Conservation (phyloP, 805 yeast species). For the Saccharomycopsis guyanensis region DNA sequence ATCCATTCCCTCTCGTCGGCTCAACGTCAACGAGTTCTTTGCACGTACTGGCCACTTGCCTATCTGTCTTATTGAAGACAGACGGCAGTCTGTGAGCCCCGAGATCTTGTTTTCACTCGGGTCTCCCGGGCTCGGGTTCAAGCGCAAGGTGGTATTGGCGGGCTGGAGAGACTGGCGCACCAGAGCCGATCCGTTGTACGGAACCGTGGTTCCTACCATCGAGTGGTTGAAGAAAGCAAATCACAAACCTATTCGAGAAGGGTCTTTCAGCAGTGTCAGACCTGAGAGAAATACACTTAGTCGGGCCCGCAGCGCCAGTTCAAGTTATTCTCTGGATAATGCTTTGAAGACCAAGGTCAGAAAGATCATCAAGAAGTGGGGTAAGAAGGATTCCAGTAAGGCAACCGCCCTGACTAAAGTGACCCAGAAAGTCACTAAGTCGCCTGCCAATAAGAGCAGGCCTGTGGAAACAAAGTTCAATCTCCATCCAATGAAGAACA, state of each 20-base stretch:
- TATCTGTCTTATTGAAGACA: constrained; percentile 11
- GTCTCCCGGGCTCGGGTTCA: constrained; percentile 2
- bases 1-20: constrained; percentile 4
- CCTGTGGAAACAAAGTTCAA: constrained; percentile 13
- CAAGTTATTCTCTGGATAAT: not conserved
- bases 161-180: constrained; percentile 93
- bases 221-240: constrained; percentile 24
- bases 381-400: not conserved
- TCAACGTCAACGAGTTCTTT: constrained; percentile 6
- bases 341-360: not conserved
- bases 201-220: constrained; percentile 26
- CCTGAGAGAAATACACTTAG: not conserved
- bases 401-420: no score
- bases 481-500: constrained; percentile 55
- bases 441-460: not conserved
- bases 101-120: not conserved
- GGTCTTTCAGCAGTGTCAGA: not conserved
- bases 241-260: not conserved
- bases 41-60: constrained; percentile 15
- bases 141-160: constrained; percentile 39
- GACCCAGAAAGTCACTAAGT: no score
- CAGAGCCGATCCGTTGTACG: constrained; percentile 62
- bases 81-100: not conserved
- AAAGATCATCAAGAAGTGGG: not conserved
- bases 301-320: not conserved